Evolutionary conservation across 768 basidiomycete genomes (phyloP), one percentile per base, ranked within the genome.

Genomic region (Chalciporus sphaerocephalus): DNA sequence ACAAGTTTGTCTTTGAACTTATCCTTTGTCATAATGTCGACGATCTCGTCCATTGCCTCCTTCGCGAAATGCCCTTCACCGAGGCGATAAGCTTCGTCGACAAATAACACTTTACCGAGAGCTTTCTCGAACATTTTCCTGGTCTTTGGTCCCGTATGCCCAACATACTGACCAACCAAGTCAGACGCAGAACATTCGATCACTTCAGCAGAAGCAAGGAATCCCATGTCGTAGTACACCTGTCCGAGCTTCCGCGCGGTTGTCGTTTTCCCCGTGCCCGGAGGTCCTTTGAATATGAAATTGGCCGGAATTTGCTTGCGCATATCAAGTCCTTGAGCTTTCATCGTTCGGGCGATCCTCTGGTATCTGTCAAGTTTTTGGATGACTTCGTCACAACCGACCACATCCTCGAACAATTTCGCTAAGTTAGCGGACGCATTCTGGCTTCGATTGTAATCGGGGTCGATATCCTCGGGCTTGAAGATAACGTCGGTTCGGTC

Each of bases 211-310:
- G 68, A 70, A 22, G 71, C 63, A 7, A 81, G 59, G 48, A 81
- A 69, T 0, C 81, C 80, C 79, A 83, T 81, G 50, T 83, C 76
- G 42, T 72, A 82, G 52, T 76, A 83, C 13, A 83, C 76, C 45
- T 81, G 70, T 0, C 81, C 81, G 48, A 83, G 71, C 52, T 83
- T 83, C 3, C 81, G 69, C 1, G 80, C 81, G 0, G 73, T 72
- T 0, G 80, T 83, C 2, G 81, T 83, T 46, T 83, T 83, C 13
- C 81, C 81, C 0, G 81, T 82, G 4, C 81, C 81, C 82, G 84
- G 85, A 5, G 84, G 85, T 0, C 85, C 84, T 53, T 81, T 85
- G 71, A 87, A 85, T 2, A 86, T 64, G 40, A 85, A 87, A 33
- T 71, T 72, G n/a, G 62, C 83, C 0, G 84, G 83, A 32, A 85